A percentile compares a stretch with the other conserved stretches of the same genome.
phyloP scores from a whole-genome alignment of 1,284 basidiomycete species.

The Amylostereum chailletii region DNA sequence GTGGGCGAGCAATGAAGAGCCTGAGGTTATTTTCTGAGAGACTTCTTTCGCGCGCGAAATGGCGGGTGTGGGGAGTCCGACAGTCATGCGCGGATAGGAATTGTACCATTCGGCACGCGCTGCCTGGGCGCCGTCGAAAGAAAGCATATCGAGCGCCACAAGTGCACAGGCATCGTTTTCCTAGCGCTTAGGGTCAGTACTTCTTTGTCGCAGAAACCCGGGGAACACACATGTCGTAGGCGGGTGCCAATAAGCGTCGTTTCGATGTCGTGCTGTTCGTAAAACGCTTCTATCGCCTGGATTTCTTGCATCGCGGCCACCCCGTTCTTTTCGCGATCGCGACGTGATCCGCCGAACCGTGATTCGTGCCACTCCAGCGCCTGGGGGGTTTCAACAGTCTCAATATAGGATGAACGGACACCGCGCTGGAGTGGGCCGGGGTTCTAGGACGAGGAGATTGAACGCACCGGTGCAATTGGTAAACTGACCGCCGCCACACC shows the following conservation, averaged over 20 bases:
- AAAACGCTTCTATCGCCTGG: conserved; percentile 21
- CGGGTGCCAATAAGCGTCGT: conserved; percentile 31
- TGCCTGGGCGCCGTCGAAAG: not conserved
- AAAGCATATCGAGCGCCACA: not conserved
- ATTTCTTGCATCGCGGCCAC: not conserved
- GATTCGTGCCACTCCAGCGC: not conserved
- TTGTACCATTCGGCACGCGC: not conserved
- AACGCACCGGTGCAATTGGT: conserved; percentile 37
- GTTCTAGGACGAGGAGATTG: not conserved
- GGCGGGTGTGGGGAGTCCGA: not conserved
- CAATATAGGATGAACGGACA: no score
- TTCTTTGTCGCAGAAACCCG: not conserved
- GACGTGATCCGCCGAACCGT: not conserved
- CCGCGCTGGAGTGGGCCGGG: no score
- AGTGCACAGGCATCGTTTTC: not conserved
- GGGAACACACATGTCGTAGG: conserved; percentile 28
- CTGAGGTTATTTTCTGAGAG: not conserved
- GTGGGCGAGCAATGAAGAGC: not conserved
- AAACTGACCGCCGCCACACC: conserved; percentile 39
- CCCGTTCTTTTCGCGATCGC: not conserved
- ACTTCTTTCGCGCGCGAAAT: not conserved
- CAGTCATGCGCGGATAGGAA: not conserved
- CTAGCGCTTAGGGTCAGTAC: not conserved
- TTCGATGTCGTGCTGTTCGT: conserved; percentile 21
- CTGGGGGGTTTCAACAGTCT: no score